Evolutionary conservation across 1,284 basidiomycete genomes (phyloP).

Genomic region (Pseudomicrostroma phylloplanum): DNA sequence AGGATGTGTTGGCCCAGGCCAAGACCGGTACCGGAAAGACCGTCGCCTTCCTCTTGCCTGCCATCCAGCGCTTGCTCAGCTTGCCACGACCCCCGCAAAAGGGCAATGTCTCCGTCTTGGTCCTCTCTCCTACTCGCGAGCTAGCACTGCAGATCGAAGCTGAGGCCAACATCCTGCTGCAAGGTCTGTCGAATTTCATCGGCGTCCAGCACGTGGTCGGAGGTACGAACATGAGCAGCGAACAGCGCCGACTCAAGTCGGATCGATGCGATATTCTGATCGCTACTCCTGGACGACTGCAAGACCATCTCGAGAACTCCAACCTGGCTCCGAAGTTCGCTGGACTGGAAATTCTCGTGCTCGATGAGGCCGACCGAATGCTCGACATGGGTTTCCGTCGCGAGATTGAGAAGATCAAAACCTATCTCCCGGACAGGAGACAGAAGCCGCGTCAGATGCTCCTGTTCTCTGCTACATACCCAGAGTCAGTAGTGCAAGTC

Average conservation of each 20-base stretch:
- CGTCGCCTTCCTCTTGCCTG: slow-evolving; percentile 79
- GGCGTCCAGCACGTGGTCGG: slow-evolving; percentile 53
- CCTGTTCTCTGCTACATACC: slow-evolving; percentile 56
- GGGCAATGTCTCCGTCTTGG: slow-evolving; percentile 48
- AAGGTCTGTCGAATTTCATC: slow-evolving; percentile 27
- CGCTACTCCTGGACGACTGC: slow-evolving; percentile 55
- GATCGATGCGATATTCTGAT: slow-evolving; percentile 53
- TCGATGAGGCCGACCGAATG: slow-evolving; percentile 56
- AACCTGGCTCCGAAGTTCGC: slow-evolving; percentile 44
- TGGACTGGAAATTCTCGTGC: slow-evolving; percentile 50
- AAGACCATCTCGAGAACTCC: slow-evolving; percentile 54
- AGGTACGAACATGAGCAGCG: slow-evolving; percentile 52
- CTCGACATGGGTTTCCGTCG: slow-evolving; percentile 51
- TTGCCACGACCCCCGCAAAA: slow-evolving; percentile 20
- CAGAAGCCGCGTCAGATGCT: slow-evolving; percentile 51
- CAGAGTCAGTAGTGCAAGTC: slow-evolving; percentile 51
- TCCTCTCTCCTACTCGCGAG: slow-evolving; percentile 56
- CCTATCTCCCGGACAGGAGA: slow-evolving; percentile 46
- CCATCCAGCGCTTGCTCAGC: slow-evolving; percentile 60
- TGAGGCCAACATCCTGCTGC: slow-evolving; percentile 38
- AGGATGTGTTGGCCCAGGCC: slow-evolving; percentile 66
- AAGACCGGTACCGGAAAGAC: slow-evolving; percentile 92
- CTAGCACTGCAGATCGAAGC: slow-evolving; percentile 53
- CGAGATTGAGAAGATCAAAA: slow-evolving; percentile 45
- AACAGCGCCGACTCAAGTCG: slow-evolving; percentile 42